Evolutionary conservation across 2,329 filamentous ascomycete genomes (phyloP).

Genomic region (Phialemoniopsis sp.): DNA sequence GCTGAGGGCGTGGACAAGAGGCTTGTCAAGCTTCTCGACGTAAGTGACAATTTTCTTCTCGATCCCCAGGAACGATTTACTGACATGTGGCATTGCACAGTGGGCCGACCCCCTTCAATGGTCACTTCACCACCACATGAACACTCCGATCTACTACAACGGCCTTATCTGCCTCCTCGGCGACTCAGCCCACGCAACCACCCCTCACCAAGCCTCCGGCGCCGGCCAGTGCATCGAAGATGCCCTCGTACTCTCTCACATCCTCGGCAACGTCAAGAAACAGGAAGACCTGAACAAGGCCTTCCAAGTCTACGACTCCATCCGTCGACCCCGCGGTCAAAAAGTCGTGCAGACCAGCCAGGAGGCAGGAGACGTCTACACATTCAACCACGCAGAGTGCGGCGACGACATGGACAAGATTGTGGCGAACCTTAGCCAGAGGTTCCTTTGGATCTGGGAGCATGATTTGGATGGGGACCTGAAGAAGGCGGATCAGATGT

Average conservation of each 20-base stretch:
- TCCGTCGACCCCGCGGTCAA: slow-evolving; percentile 22
- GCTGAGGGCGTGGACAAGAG: slow-evolving; percentile 5
- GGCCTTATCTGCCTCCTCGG: slow-evolving; percentile 46
- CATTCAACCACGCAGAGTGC: slow-evolving; percentile 16
- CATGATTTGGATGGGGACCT: slow-evolving; percentile 20
- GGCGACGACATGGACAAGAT: slow-evolving; percentile 22
- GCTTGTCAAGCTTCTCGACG: slow-evolving; percentile 3
- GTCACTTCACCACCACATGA: slow-evolving; percentile 1
- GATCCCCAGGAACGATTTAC: too few species aligned
- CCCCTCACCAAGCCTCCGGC: slow-evolving; percentile 11
- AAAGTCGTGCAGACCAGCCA: slow-evolving; percentile 21
- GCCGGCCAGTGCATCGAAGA: slow-evolving; percentile 14
- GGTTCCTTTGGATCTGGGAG: slow-evolving; percentile 25
- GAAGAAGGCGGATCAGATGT: slow-evolving; percentile 12
- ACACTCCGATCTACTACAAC: slow-evolving; percentile 29
- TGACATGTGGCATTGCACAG: too few species aligned
- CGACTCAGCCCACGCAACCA: slow-evolving; percentile 29
- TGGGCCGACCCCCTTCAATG: slow-evolving; percentile 43
- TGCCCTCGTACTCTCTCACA: slow-evolving; percentile 9
- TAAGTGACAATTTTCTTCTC: neutral
- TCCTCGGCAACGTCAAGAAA: slow-evolving; percentile 2
- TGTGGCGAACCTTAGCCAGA: slow-evolving; percentile 19
- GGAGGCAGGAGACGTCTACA: slow-evolving; percentile 21
- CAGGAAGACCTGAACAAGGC: too few species aligned
- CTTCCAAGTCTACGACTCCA: slow-evolving; percentile 19